Evolutionary conservation across 441 rosid genomes (phyloP), one percentile per base, ranked within the genome.

Genomic region (California macrophylla): DNA sequence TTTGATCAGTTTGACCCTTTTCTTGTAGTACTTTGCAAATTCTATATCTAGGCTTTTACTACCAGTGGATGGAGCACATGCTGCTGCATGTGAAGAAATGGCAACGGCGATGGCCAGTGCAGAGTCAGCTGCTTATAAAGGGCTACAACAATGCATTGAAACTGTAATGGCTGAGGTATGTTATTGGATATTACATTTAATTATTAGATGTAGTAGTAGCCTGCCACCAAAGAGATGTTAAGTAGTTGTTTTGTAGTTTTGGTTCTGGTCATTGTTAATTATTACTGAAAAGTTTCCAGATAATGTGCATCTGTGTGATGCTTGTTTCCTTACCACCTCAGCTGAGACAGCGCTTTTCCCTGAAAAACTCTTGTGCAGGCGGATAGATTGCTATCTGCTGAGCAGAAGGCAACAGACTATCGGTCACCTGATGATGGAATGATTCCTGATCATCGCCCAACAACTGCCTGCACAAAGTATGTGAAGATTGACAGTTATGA

Each of bases 21-120:
- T 54, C 76, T 40, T 77, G 74, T 85, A 95, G 99, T 87, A 84
- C 83, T 92, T 95, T 82, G 92, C 97, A 84, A 95, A 90, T 84
- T 89, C 97, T 21, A 89, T 95, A 76, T 89, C 99, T 71, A 85
- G 99, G 66, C 96, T 95, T 72, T 86, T 92, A 79, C 86, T 95
- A 70, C 97, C 97, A 38, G 99, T 95, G 76, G 99, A 95, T 74
- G 97, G 97, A 74, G 97, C 99, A 63, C 97, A 95, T 84, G 92
- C 96, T 75, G 89, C 97, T 80, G 87, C 98, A 56, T 89, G 98
- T 71, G 99, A 95, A 88, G 97, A 95, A 88, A 95, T 95, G 99
- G 92, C 97, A 66, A 83, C 90, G 25, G 96, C 98, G 73, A 85
- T 95, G 93, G 86, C 98, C 71, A 91, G 91, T 81, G 98, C 98